phyloP scores from a whole-genome alignment of 179 eudicot species.

The Beta corolliflora region DNA sequence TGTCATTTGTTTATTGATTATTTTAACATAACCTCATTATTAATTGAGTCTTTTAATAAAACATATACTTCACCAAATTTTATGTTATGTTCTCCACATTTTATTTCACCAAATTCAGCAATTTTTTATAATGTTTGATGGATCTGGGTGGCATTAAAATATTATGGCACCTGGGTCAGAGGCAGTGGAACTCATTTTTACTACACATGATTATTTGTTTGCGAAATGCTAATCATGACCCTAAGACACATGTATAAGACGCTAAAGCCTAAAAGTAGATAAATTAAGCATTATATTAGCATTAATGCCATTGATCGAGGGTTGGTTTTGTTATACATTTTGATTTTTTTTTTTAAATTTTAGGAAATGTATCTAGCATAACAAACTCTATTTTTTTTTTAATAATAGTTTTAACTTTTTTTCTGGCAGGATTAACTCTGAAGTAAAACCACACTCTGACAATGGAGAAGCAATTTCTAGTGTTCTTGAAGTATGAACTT shows the following conservation, averaged over 20 bases:
- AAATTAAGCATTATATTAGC: no score
- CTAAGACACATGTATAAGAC: no score
- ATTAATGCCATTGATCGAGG: no score
- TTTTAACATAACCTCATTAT: background rate
- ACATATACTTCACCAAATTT: background rate
- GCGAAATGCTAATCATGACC: no score
- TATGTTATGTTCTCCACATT: background rate
- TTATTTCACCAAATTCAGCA: background rate
- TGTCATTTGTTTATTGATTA: background rate
- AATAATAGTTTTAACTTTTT: background rate
- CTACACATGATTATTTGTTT: background rate
- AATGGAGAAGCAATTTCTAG: constrained; percentile 19
- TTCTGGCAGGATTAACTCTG: constrained; percentile 23
- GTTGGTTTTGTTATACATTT: no score
- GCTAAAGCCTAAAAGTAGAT: no score
- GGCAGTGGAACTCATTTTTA: background rate
- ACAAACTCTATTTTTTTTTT: no score
- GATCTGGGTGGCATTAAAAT: background rate
- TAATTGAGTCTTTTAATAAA: background rate
- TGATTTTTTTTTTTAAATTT: no score
- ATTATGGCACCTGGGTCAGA: background rate
- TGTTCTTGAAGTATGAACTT: constrained; percentile 19
- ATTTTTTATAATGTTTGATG: background rate
- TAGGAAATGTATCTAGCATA: no score
- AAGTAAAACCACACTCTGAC: constrained; percentile 13